phyloP scores from a whole-genome alignment of 306 rosid species.

The Lagenaria siceraria region DNA sequence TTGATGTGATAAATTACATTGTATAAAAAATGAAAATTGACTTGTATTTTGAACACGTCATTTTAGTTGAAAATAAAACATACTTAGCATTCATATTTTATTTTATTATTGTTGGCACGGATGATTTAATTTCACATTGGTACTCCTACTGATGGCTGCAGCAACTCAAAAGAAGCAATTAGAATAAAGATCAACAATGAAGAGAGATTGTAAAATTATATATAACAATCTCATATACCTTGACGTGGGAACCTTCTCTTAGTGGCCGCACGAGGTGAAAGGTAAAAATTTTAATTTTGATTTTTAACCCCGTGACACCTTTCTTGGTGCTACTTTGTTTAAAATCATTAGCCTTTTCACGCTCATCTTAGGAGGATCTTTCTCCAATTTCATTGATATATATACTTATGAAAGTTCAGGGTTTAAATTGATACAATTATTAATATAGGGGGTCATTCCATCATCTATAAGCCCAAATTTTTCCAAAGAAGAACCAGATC shows the following conservation, averaged over 20 bases:
- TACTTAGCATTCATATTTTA: too few relatives aligned
- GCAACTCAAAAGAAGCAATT: background rate
- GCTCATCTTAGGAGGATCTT: slow-evolving; percentile 21
- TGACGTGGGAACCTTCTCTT: slow-evolving; percentile 87
- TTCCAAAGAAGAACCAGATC: slow-evolving; percentile 30
- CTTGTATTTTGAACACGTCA: too few relatives aligned
- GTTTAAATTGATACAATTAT: too few relatives aligned
- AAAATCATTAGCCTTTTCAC: slow-evolving; percentile 25
- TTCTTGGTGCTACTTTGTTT: slow-evolving; percentile 33
- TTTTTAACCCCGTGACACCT: too few relatives aligned
- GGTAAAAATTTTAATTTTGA: too few relatives aligned
- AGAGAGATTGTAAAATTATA: background rate
- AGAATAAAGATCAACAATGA: background rate
- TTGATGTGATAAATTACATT: too few relatives aligned
- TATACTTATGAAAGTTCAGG: too few relatives aligned
- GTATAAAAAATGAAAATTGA: too few relatives aligned
- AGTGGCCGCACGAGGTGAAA: too few relatives aligned
- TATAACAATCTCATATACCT: slow-evolving; percentile 32
- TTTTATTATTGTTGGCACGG: too few relatives aligned
- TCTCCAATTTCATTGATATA: slow-evolving; percentile 30
- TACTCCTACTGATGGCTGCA: slow-evolving; percentile 1
- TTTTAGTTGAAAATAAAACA: too few relatives aligned
- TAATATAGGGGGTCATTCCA: too few relatives aligned
- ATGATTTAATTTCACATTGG: background rate
- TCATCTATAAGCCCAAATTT: slow-evolving; percentile 21